A percentile compares a stretch with the other conserved stretches of the same genome.
Conservation (phyloP, 2,329 filamentous ascomycete genomes). For the Dendryphion nanum region DNA sequence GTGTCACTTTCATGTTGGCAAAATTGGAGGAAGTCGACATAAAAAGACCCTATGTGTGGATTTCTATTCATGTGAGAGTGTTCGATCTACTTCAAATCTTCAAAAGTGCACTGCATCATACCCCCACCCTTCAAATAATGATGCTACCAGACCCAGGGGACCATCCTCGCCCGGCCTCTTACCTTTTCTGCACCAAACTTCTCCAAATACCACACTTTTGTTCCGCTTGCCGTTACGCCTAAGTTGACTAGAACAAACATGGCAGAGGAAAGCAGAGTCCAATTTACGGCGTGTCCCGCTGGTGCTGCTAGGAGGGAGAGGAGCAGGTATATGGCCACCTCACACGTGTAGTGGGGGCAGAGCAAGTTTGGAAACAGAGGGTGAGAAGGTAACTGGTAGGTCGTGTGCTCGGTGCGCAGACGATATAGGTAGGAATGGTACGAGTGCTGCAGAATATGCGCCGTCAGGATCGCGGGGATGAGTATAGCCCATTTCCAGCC, state of each 20-base stretch:
- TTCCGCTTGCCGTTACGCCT: slow-evolving; percentile 75
- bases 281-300: slow-evolving; percentile 63
- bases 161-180: slow-evolving; percentile 26
- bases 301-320: slow-evolving; percentile 75
- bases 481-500: slow-evolving; percentile 55
- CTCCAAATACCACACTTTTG: slow-evolving; percentile 57
- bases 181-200: slow-evolving; percentile 33
- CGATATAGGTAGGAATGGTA: slow-evolving; percentile 48
- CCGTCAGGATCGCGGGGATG: slow-evolving; percentile 64
- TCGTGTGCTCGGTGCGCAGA: slow-evolving; percentile 44
- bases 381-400: slow-evolving; percentile 76
- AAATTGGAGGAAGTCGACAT: too few relatives aligned
- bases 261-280: slow-evolving; percentile 67
- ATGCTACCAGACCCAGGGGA: slow-evolving; percentile 36
- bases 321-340: slow-evolving; percentile 80
- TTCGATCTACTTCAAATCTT: too few relatives aligned
- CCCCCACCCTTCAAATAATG: too few relatives aligned
- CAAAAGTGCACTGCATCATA: too few relatives aligned
- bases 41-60: too few relatives aligned
- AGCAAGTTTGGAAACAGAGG: slow-evolving; percentile 71
- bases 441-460: slow-evolving; percentile 71
- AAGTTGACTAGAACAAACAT: slow-evolving; percentile 78
- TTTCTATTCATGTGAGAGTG: too few relatives aligned
- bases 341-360: slow-evolving; percentile 89
- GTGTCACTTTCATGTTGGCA: too few relatives aligned